These are phyloP conservation scores for Aristolochia californica DNA, from an alignment of 164 flowering plant genomes.

Conservation along the genomic window DNA sequence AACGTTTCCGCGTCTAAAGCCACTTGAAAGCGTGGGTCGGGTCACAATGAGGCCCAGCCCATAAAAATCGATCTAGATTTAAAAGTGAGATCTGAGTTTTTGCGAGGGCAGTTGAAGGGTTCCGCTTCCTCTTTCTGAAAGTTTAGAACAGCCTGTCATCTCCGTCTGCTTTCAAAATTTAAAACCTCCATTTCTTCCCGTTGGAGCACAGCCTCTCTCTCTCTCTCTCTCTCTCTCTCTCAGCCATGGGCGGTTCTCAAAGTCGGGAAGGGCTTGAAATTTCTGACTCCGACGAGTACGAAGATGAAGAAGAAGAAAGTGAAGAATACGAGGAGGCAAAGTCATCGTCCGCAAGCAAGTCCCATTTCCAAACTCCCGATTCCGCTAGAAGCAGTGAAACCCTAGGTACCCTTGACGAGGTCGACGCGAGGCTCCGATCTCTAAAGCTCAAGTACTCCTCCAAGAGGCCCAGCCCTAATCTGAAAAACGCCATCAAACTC, in stretches of 20 bases:
- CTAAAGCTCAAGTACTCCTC: slow-evolving; percentile 60
- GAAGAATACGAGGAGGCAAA: background rate
- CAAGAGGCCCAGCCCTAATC: slow-evolving; percentile 37
- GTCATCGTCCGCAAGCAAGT: background rate
- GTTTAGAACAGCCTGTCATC: background rate
- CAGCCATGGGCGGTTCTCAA: slow-evolving; percentile 10
- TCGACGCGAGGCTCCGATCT: slow-evolving; percentile 60
- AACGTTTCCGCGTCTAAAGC: too few species aligned
- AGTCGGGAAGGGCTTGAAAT: slow-evolving; percentile 10
- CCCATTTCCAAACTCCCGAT: background rate
- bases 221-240: background rate
- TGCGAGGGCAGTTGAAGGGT: too few species aligned
- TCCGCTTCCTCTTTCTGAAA: background rate
- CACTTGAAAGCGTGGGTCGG: too few species aligned
- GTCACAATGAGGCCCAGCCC: too few species aligned
- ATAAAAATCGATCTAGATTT: too few species aligned
- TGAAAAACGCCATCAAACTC: slow-evolving; percentile 58
- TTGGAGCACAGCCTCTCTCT: background rate
- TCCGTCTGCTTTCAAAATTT: background rate
- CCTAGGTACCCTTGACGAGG: slow-evolving; percentile 38
- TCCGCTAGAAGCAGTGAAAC: background rate
- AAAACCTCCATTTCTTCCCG: background rate
- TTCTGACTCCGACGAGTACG: slow-evolving; percentile 7
- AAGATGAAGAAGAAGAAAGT: slow-evolving; percentile 1
- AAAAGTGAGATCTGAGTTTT: too few species aligned